Percentiles rank a stretch among this genome's conserved stretches.
phyloP scores from a whole-genome alignment of 345 rosid genomes.

The Populus alba region DNA sequence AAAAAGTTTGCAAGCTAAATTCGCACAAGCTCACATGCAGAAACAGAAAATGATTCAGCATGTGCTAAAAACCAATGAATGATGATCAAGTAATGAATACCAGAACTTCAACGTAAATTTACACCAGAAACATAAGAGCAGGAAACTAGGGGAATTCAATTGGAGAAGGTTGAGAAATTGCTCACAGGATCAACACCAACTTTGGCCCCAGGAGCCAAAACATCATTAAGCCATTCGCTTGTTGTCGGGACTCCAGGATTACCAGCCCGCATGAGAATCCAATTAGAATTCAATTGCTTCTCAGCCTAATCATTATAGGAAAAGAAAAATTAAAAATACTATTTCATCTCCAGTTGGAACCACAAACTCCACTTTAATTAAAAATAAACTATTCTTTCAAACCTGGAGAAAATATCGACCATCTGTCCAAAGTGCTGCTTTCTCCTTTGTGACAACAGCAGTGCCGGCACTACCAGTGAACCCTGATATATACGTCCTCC shows the following conservation, averaged over 20 bases:
- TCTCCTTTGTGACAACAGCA: constrained; percentile 80
- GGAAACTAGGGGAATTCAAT: background rate
- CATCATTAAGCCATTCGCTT: constrained; percentile 86
- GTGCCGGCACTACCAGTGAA: constrained; percentile 96
- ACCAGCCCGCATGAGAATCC: constrained; percentile 97
- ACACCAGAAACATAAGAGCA: background rate
- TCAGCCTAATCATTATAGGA: constrained; percentile 57
- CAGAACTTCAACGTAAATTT: background rate
- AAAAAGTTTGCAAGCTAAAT: too few relatives aligned
- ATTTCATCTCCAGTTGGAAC: background rate
- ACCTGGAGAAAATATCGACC: constrained; percentile 99
- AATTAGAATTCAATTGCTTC: constrained; percentile 70
- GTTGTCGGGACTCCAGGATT: constrained; percentile 78
- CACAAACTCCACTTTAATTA: too few relatives aligned
- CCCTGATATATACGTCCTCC: constrained; percentile 81
- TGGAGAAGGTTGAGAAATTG: constrained; percentile 32
- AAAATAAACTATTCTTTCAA: constrained; percentile 6
- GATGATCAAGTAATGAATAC: constrained; percentile 1
- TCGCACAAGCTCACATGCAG: too few relatives aligned
- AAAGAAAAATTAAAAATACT: background rate
- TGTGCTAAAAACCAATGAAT: background rate
- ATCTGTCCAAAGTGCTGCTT: constrained; percentile 96
- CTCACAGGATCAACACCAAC: constrained; percentile 97
- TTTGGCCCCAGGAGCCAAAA: constrained; percentile 79
- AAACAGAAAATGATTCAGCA: background rate